phyloP scores from a whole-genome alignment of 1,139 yeast genomes.

The Suhomyces bribrorum region DNA sequence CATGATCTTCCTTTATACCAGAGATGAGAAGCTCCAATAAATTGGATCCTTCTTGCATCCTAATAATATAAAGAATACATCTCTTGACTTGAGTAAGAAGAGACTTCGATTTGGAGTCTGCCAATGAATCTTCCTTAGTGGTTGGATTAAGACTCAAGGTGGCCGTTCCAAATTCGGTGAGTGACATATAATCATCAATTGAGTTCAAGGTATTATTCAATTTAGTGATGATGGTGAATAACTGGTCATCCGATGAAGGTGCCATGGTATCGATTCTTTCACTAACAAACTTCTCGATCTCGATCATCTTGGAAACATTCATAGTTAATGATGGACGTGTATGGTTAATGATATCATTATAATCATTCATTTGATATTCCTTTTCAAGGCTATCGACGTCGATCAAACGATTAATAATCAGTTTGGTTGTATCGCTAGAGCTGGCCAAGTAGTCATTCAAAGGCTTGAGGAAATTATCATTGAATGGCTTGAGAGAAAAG shows the following conservation, averaged over 20 bases:
- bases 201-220: constrained; percentile 38
- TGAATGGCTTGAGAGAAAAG: constrained; percentile 67
- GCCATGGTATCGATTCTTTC: constrained; percentile 54
- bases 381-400: constrained; percentile 59
- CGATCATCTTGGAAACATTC: constrained; percentile 64
- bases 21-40: constrained; percentile 73
- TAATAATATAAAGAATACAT: constrained; percentile 73
- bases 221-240: constrained; percentile 44
- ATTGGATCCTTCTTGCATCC: constrained; percentile 76
- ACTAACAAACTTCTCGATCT: constrained; percentile 58
- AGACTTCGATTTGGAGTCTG: constrained; percentile 50
- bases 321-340: constrained; percentile 65
- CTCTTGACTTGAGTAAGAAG: constrained; percentile 80
- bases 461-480: constrained; percentile 74
- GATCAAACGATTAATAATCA: constrained; percentile 49
- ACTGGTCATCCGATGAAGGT: constrained; percentile 55
- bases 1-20: constrained; percentile 70
- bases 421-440: constrained; percentile 48
- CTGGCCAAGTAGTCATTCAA: constrained; percentile 68
- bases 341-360: constrained; percentile 70
- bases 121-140: constrained; percentile 45
- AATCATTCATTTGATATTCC: constrained; percentile 62
- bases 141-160: constrained; percentile 52
- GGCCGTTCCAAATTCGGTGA: constrained; percentile 43
- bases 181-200: constrained; percentile 41